A percentile compares a stretch with the other conserved stretches of the same genome.
These are phyloP conservation scores for Cicer yamashitae DNA, from an alignment of 306 rosid genomes.

Conservation along the genomic window DNA sequence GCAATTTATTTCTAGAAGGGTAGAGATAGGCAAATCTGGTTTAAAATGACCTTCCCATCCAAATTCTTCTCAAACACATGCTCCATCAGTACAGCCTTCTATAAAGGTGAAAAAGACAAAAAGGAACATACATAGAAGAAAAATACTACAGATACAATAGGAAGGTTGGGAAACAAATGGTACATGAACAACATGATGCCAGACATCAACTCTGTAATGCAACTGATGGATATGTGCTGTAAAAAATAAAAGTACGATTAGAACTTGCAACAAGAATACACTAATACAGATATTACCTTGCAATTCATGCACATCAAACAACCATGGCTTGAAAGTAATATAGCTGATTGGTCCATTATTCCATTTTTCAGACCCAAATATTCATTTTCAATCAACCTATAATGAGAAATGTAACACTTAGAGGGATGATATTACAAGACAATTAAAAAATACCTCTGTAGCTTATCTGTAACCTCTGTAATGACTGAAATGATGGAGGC, in stretches of 20 bases:
- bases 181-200: conserved; percentile 38
- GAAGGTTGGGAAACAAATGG: conserved; percentile 37
- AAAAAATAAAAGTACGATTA: conserved; percentile 15
- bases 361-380: conserved; percentile 95
- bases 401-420: conserved; percentile 40
- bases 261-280: not conserved
- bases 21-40: not conserved
- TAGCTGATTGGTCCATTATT: conserved; percentile 96
- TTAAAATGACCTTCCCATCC: not conserved
- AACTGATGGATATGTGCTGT: conserved; percentile 22
- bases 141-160: not conserved
- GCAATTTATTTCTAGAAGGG: not conserved
- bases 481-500: conserved; percentile 34
- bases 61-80: conserved; percentile 26
- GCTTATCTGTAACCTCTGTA: conserved; percentile 9
- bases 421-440: conserved; percentile 27
- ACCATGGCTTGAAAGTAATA: conserved; percentile 84
- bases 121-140: not conserved
- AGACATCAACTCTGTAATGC: conserved; percentile 28
- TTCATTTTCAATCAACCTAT: conserved; percentile 90
- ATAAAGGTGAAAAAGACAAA: conserved; percentile 28
- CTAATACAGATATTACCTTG: conserved; percentile 68
- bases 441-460: conserved; percentile 21
- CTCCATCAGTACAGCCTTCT: conserved; percentile 13
- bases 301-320: conserved; percentile 94